Percentiles rank a stretch among this genome's conserved stretches.
Evolutionary conservation across 1,284 basidiomycete genomes (phyloP).

Genomic region (Chalciporus piperatoides): DNA sequence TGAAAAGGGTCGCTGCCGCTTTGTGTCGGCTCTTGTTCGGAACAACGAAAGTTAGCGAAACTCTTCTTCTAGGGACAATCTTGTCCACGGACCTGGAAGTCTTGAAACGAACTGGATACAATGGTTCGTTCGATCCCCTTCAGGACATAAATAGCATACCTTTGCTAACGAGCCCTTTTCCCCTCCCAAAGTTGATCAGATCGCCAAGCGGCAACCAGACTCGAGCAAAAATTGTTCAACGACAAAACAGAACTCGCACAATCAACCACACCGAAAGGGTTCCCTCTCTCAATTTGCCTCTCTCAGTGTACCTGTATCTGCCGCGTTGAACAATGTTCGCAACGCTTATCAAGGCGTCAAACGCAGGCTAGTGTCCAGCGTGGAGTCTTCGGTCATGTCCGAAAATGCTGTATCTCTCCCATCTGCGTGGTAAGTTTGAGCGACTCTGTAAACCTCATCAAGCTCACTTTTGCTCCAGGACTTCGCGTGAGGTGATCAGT

Average conservation of each 20-base stretch:
- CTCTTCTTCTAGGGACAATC: slow-evolving; percentile 84
- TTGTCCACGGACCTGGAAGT: slow-evolving; percentile 82
- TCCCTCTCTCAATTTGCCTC: neutral
- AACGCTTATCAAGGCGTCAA: neutral
- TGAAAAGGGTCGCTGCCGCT: slow-evolving; percentile 65
- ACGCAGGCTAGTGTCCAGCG: neutral
- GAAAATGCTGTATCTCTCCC: neutral
- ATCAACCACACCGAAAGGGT: neutral
- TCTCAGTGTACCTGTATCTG: neutral
- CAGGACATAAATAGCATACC: neutral
- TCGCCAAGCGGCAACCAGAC: neutral
- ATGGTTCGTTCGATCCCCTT: neutral
- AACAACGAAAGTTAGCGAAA: slow-evolving; percentile 71
- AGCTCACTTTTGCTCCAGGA: neutral
- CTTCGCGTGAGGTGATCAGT: neutral
- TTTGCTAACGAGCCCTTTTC: neutral
- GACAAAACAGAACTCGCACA: neutral
- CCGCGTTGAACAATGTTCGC: neutral
- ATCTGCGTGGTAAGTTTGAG: neutral
- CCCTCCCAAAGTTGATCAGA: neutral
- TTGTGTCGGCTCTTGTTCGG: slow-evolving; percentile 73
- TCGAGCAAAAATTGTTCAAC: neutral
- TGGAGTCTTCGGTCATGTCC: neutral
- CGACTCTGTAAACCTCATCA: neutral
- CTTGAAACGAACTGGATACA: slow-evolving; percentile 72